These are phyloP conservation scores for Phytophthora fragariae DNA, from an alignment of 352 stramenopile species.

Conservation along the genomic window DNA sequence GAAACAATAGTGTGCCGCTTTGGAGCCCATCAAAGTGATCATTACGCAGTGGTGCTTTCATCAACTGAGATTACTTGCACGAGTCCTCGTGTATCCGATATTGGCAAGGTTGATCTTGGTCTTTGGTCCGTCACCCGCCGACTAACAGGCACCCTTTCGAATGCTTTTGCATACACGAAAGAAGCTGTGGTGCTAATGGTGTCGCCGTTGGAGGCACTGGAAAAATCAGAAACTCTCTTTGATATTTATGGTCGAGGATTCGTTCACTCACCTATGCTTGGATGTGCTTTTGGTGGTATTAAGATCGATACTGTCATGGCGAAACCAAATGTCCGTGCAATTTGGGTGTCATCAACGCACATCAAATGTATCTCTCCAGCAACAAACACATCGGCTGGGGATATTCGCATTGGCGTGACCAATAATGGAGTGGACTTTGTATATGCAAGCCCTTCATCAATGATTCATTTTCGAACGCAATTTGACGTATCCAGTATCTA, in stretches of 20 bases:
- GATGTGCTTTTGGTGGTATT: slow-evolving; percentile 47
- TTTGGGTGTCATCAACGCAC: slow-evolving; percentile 61
- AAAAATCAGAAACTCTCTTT: slow-evolving; percentile 53
- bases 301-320: background rate
- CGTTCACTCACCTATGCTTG: slow-evolving; percentile 50
- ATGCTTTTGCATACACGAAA: slow-evolving; percentile 60
- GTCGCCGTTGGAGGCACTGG: slow-evolving; percentile 49
- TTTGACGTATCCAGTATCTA: slow-evolving; percentile 59
- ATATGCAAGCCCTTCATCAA: slow-evolving; percentile 18
- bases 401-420: slow-evolving; percentile 46
- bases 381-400: slow-evolving; percentile 27
- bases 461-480: slow-evolving; percentile 40
- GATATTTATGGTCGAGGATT: slow-evolving; percentile 72
- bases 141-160: slow-evolving; percentile 33
- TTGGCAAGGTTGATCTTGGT: slow-evolving; percentile 38
- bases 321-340: slow-evolving; percentile 20
- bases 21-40: slow-evolving; percentile 22
- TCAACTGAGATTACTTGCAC: slow-evolving; percentile 51
- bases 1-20: slow-evolving; percentile 67
- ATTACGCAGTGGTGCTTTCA: slow-evolving; percentile 50
- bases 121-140: slow-evolving; percentile 39
- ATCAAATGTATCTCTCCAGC: slow-evolving; percentile 57
- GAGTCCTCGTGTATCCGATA: slow-evolving; percentile 28
- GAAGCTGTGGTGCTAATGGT: slow-evolving; percentile 45
- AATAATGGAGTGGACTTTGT: slow-evolving; percentile 63